Evolutionary conservation across 495 filamentous ascomycete species (phyloP).

Genomic region (Penicillium waksmanii): DNA sequence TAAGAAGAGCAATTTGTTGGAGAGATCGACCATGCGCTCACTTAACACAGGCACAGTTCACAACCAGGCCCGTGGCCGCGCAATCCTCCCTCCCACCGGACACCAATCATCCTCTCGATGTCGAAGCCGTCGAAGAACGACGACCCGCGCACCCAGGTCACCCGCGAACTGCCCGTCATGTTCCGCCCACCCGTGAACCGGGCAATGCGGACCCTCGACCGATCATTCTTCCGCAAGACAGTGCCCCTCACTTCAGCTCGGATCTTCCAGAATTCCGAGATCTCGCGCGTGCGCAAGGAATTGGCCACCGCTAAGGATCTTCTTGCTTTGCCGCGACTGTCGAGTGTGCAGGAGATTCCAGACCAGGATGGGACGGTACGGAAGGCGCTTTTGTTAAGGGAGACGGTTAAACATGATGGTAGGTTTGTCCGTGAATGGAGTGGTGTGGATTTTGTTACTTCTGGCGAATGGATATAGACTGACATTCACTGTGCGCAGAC

Average conservation of each 20-base stretch:
- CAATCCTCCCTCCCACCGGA: neutral
- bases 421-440: constrained; percentile 14
- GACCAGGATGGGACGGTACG: constrained; percentile 52
- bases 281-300: constrained; percentile 64
- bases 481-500: constrained; percentile 52
- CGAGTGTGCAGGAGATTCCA: constrained; percentile 54
- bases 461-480: neutral
- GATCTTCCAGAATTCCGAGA: constrained; percentile 70
- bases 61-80: neutral
- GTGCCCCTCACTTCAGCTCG: constrained; percentile 78
- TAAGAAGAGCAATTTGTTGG: constrained; percentile 1
- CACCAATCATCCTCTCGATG: constrained; percentile 30
- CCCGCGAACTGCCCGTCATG: constrained; percentile 51
- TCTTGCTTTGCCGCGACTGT: constrained; percentile 63
- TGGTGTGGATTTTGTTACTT: no score
- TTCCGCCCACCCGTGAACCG: constrained; percentile 85
- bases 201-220: constrained; percentile 77
- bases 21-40: neutral
- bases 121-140: constrained; percentile 21
- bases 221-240: constrained; percentile 76
- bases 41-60: neutral
- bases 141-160: constrained; percentile 21
- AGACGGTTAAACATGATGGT: constrained; percentile 72
- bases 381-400: constrained; percentile 77
- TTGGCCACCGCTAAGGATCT: constrained; percentile 62